Percentiles rank a stretch among this genome's conserved stretches.
Evolutionary conservation across 1,139 yeast species (phyloP).

Genomic region (Yamadazyma friedrichii): DNA sequence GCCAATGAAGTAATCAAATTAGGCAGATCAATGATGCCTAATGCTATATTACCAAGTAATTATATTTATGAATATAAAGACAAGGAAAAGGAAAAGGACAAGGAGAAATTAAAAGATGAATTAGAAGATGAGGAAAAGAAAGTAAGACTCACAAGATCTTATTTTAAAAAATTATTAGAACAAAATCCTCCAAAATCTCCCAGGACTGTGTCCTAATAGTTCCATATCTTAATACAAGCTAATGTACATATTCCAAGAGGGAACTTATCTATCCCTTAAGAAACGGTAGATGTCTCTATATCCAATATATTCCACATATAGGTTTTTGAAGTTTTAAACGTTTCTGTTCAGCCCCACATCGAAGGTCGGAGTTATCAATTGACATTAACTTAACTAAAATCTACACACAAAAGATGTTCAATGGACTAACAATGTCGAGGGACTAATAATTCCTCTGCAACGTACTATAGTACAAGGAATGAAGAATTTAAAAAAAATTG

Average conservation of each 20-base stretch:
- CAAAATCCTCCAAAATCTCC: slow-evolving; percentile 6
- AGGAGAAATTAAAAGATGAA: slow-evolving; percentile 27
- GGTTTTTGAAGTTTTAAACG: too few relatives aligned
- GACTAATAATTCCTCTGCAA: too few relatives aligned
- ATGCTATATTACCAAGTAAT: slow-evolving; percentile 42
- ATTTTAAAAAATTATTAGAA: slow-evolving; percentile 27
- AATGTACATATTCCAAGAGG: too few relatives aligned
- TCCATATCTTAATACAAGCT: background rate
- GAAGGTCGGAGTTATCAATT: too few relatives aligned
- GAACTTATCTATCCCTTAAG: background rate
- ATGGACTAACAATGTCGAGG: too few relatives aligned
- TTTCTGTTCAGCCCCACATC: too few relatives aligned
- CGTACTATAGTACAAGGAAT: too few relatives aligned
- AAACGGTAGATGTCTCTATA: too few relatives aligned
- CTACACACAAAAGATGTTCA: too few relatives aligned
- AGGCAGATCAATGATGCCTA: slow-evolving; percentile 71
- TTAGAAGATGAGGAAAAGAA: slow-evolving; percentile 32
- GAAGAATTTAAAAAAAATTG: too few relatives aligned
- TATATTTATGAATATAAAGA: slow-evolving; percentile 33
- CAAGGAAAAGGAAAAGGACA: slow-evolving; percentile 7
- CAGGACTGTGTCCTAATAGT: background rate
- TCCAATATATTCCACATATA: too few relatives aligned
- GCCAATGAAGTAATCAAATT: slow-evolving; percentile 65
- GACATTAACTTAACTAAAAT: too few relatives aligned
- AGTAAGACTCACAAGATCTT: slow-evolving; percentile 41